Evolutionary conservation across 2,329 filamentous ascomycete species (phyloP), one percentile per base, ranked within the genome.

Genomic region (Penicillium sp.): DNA sequence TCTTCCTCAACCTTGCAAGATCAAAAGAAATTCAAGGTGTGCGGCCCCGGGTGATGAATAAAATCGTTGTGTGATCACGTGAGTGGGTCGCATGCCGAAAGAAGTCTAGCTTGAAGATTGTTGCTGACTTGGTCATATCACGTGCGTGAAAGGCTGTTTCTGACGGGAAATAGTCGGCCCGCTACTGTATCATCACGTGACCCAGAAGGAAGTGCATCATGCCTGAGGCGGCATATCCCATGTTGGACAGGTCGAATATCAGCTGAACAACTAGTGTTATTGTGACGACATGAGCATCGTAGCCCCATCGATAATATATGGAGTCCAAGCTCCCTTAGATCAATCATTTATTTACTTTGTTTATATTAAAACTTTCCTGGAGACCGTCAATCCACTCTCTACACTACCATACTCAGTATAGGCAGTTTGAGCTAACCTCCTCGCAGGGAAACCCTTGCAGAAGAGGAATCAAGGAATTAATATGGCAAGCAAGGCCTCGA

Each of bases 1-100:
- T 83, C 80, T 81, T 83, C 81, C 81, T 83, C 77, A 83, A 81
- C 80, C 79, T 79, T 78, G 63, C 67, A 61, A 58, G 58, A 64
- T 59, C 61, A 58, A 65, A 23, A 61, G 60, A 64, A 65, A 60
- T 54, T 62, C 51, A 44, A 40, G 55, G 58, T 61, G 47, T 56
- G 64, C 59, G 58, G 63, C 61, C 58, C 66, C 56, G 57, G 61
- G 56, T 64, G 63, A 58, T 32, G 55, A 56, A 69, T 71, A 72
- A 74, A 73, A 70, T 70, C 57, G 63, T 72, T 73, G 70, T 75
- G 73, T 51, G 73, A 53, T 74, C 71, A 74, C 71, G 69, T 74
- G 69, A 1, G 9, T 32, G 35, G 36, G 32, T 11, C 16, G 9
- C 9, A 1, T 14, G 0, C 45, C 45, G 18, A 29, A 53, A 44